Base-by-base conservation (phyloP, 768 basidiomycete species). In the Boletus tylopilopsis region DNA sequence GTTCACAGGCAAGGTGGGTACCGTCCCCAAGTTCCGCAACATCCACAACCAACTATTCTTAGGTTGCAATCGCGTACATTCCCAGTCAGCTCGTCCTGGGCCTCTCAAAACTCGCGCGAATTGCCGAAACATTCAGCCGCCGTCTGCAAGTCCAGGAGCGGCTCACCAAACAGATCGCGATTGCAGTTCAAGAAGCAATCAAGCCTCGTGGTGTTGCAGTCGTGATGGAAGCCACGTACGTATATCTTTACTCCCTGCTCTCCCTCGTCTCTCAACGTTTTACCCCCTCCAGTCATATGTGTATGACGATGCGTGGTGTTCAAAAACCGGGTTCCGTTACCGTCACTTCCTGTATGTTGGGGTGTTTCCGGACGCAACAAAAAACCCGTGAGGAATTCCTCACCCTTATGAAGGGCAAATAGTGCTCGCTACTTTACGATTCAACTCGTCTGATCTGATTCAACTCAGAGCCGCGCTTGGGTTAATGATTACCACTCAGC, bases 301-400 rank as follows among this genome's bases (percentile, higher is more conserved):
- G 95, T 66, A 99, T 99, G 96, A 94, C 95, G 4, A 98, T 98
- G 95, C 87, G 96, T 54, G 96, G 96, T 46, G 96, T 99, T 9
- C 96, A 99, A 72, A 99, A 99, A 71, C 95, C 95, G 3, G 96
- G 96, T 22, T 79, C 95, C 7, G 82, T 89, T 21, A 99, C 96
- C 1, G 87, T 94, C 38, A 99, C 96, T 6, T 94, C 90, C 6
- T 95, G 94, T 59, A 99, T 99, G 96, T 76, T 97, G 45, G 96
- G 96, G 15, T 96, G 93, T 67, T 99, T 99, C 81, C 82, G 96
- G 51, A 87, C 90, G n/a, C 90, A 94, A 59, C 94, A 98, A 70
- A 98, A 99, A 75, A 99, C 95, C 29, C 81, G 96, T 25, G 94
- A 96, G 71, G 96, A 98, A 68, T 94, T 94, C 73, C 81, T 94